Conservation (phyloP, 2,329 filamentous ascomycete genomes). For the Grosmannia huntii region DNA sequence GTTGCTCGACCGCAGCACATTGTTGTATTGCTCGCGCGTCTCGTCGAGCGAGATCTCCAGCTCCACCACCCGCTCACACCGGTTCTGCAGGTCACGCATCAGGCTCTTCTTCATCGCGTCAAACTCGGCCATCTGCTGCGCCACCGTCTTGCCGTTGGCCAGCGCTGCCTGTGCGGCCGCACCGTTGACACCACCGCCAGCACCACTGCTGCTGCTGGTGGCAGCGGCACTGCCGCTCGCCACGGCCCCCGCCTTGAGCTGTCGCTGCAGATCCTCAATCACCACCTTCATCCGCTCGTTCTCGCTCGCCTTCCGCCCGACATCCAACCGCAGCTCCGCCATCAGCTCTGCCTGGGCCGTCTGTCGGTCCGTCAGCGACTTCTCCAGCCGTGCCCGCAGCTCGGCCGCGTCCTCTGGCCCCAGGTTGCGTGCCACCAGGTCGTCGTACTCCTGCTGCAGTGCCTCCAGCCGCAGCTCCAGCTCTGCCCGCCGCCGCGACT, state of each 20-base stretch:
- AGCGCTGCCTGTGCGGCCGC: constrained; percentile 16
- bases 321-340: constrained; percentile 63
- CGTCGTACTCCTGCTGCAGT: constrained; percentile 74
- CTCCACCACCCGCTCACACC: constrained; percentile 95
- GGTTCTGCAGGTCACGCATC: constrained; percentile 97
- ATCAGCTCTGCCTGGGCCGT: constrained; percentile 61
- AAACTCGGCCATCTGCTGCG: constrained; percentile 97
- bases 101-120: constrained; percentile 99
- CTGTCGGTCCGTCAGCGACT: constrained; percentile 64
- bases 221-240: too few species aligned
- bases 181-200: constrained; percentile 23
- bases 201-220: constrained; percentile 30
- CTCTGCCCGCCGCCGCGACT: constrained; percentile 57
- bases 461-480: constrained; percentile 63
- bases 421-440: constrained; percentile 67
- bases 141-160: constrained; percentile 77
- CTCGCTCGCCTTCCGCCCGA: constrained; percentile 67
- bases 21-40: constrained; percentile 98
- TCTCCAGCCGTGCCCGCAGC: constrained; percentile 65
- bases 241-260: constrained; percentile 49
- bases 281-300: constrained; percentile 68
- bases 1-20: constrained; percentile 90
- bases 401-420: constrained; percentile 69
- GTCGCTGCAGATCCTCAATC: constrained; percentile 66
- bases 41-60: constrained; percentile 95